Percentiles rank a stretch among this genome's conserved stretches.
phyloP scores from a whole-genome alignment of 306 rosid genomes.

The Vachellia collinsii region DNA sequence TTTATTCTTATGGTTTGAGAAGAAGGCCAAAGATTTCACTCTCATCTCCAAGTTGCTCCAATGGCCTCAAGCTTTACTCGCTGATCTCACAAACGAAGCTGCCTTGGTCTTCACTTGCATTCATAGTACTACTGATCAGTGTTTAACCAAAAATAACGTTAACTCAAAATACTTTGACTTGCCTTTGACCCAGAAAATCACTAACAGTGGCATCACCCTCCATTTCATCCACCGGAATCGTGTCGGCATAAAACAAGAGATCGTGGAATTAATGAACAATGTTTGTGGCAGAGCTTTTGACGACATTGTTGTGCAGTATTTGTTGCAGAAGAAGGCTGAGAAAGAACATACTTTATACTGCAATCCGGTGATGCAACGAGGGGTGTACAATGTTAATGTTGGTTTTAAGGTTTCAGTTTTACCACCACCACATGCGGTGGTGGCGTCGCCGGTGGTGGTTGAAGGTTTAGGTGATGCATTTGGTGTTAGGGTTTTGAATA shows the following conservation, averaged over 20 bases:
- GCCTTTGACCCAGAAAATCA: slow-evolving; percentile 45
- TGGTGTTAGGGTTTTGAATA: slow-evolving; percentile 10
- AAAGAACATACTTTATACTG: background rate
- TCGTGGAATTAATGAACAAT: slow-evolving; percentile 36
- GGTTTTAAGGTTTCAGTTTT: background rate
- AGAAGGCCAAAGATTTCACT: slow-evolving; percentile 1
- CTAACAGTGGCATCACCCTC: slow-evolving; percentile 34
- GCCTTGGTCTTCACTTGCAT: slow-evolving; percentile 44
- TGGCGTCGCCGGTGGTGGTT: background rate
- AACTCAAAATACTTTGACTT: background rate
- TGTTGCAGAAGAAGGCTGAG: background rate
- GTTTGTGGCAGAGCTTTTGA: slow-evolving; percentile 55
- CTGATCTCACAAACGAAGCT: slow-evolving; percentile 48
- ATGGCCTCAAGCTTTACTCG: slow-evolving; percentile 40
- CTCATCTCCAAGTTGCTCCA: slow-evolving; percentile 37
- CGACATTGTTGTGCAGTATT: slow-evolving; percentile 46
- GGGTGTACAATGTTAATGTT: background rate
- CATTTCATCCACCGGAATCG: slow-evolving; percentile 46
- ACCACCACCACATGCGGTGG: background rate
- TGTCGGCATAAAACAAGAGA: slow-evolving; percentile 7
- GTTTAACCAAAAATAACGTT: background rate
- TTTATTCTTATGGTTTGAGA: slow-evolving; percentile 70
- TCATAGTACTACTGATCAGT: background rate
- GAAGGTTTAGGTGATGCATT: background rate
- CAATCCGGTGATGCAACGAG: background rate